Percentiles rank a stretch among this genome's conserved stretches.
phyloP scores from a whole-genome alignment of 257 asterid genomes.

The Rehmannia glutinosa region DNA sequence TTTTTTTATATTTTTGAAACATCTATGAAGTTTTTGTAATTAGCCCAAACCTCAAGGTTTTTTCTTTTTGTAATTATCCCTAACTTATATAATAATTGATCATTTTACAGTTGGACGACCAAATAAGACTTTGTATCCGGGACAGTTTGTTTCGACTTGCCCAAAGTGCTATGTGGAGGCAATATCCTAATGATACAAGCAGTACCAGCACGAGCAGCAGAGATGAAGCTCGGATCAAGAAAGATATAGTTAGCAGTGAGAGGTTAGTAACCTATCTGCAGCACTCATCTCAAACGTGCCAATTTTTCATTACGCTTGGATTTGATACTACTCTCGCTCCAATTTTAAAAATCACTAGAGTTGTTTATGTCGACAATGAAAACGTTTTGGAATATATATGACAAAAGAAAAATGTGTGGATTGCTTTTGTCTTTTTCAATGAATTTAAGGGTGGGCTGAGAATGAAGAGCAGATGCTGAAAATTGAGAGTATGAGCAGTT shows the following conservation, averaged over 20 bases:
- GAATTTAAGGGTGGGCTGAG: no score
- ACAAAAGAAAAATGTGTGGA: no score
- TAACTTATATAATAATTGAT: not conserved
- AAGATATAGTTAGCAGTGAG: slow-evolving; percentile 41
- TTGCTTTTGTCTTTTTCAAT: no score
- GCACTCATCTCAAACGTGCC: not conserved
- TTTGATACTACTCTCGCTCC: not conserved
- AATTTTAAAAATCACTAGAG: not conserved
- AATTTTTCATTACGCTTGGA: not conserved
- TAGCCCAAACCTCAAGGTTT: no score
- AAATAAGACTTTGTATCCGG: slow-evolving; percentile 62
- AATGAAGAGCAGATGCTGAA: not conserved
- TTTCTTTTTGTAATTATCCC: no score
- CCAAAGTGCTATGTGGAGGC: slow-evolving; percentile 69
- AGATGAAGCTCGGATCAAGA: slow-evolving; percentile 35
- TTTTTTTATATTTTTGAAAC: no score
- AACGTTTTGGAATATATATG: no score
- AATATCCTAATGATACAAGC: slow-evolving; percentile 44
- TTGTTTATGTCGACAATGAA: not conserved
- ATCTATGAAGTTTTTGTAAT: no score
- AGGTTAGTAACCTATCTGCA: slow-evolving; percentile 46
- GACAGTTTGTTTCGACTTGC: slow-evolving; percentile 91
- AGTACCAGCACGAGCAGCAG: slow-evolving; percentile 39
- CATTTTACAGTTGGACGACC: slow-evolving; percentile 64
- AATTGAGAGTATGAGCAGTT: slow-evolving; percentile 2